Evolutionary conservation across 2,329 filamentous ascomycete genomes (phyloP), one percentile per base, ranked within the genome.

Genomic region (Endoconidiophora laricicola): DNA sequence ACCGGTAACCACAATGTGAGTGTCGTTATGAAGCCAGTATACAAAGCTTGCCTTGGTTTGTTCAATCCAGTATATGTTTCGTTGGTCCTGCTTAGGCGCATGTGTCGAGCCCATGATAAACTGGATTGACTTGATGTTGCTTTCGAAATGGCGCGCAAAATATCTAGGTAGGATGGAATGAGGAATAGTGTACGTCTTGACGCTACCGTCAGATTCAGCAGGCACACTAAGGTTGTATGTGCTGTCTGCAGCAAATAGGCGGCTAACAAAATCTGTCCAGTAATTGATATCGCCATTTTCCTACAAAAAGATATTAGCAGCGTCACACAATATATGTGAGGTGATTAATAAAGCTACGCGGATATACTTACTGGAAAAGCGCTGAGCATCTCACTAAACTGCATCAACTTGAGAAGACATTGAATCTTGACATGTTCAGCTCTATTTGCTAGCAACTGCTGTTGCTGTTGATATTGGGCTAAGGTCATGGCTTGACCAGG

Each of bases 61-160:
- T 57, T 86, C 82, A 22, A 48, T 29, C 4, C 7, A 33, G 26
- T 33, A 33, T 33, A 10, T 10, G 6, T 9, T 9, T 33, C 26
- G 26, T 3, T 6, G 6, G 12, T 33, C 26, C 12, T 33, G 26
- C 26, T 33, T 33, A 33, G 26, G 12, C 26, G 26, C 12, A 16
- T 33, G 6, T 70, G 59, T 78, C 80, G 26, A 33, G 57, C 94
- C 87, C 58, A 94, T 74, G 20, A 87, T 78, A 61, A 96, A 74
- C 62, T 94, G 86, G 58, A 96, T 85, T 49, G 80, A 85, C 57
- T 77, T 82, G 50, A 95, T 80, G 5, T 87, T 88, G 54, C 86
- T 90, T 52, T 82, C 81, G 61, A 91, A 95, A 59, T 94, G 83
- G 0, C 86, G 88, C 58, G 83, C 79, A 62, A 94, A 95, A 63